phyloP scores from a whole-genome alignment of 106 monocot genomes.

The Dactylorhiza incarnata region DNA sequence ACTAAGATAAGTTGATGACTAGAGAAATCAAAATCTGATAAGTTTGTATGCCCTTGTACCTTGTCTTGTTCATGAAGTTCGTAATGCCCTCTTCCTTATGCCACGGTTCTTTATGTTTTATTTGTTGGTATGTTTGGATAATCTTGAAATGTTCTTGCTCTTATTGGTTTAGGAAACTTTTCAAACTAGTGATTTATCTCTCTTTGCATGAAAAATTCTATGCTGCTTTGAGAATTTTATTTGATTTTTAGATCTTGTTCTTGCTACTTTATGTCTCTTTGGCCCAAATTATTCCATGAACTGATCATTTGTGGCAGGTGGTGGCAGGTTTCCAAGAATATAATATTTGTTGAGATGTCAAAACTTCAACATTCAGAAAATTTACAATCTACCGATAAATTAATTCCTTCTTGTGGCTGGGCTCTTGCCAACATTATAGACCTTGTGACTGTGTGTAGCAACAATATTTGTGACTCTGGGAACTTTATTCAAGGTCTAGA shows the following conservation, averaged over 20 bases:
- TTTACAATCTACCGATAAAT: slow-evolving; percentile 12
- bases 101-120: not conserved
- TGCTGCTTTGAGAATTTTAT: not conserved
- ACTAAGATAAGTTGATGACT: not conserved
- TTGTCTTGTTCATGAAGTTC: not conserved
- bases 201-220: not conserved
- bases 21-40: not conserved
- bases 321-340: slow-evolving; percentile 70
- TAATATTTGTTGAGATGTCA: slow-evolving; percentile 49
- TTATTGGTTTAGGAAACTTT: not conserved
- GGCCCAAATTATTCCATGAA: slow-evolving; percentile 18
- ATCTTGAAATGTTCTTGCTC: not conserved
- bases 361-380: slow-evolving; percentile 30
- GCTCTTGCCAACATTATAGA: slow-evolving; percentile 67
- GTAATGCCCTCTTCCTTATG: not conserved
- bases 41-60: not conserved
- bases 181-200: not conserved
- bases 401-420: slow-evolving; percentile 64
- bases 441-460: slow-evolving; percentile 39
- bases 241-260: slow-evolving; percentile 1
- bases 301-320: slow-evolving; percentile 78
- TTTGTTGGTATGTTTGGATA: not conserved
- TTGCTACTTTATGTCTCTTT: not conserved
- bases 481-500: slow-evolving; percentile 49
- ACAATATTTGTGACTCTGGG: slow-evolving; percentile 26